phyloP scores from a whole-genome alignment of 805 yeast genomes.

The Spencermartinsiella europaea region DNA sequence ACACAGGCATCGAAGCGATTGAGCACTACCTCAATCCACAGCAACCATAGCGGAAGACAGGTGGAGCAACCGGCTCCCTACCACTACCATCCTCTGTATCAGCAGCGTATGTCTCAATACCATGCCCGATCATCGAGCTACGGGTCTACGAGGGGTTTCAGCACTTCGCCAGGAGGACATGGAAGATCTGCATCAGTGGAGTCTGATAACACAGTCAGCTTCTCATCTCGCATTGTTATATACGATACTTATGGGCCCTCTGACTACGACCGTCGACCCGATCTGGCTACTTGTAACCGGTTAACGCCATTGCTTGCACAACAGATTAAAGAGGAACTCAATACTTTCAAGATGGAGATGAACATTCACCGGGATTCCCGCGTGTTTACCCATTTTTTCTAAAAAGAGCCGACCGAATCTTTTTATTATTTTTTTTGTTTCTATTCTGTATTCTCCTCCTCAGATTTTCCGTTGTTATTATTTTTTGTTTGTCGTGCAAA shows the following conservation, averaged over 20 bases:
- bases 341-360: conserved; percentile 75
- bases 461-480: neutral
- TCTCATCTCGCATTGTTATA: conserved; percentile 75
- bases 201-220: conserved; percentile 40
- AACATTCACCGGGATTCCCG: conserved; percentile 72
- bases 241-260: conserved; percentile 78
- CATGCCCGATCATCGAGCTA: conserved; percentile 15
- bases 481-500: neutral
- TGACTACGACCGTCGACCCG: conserved; percentile 92
- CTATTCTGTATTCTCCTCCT: neutral
- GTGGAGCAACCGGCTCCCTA: conserved; percentile 6
- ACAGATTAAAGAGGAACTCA: conserved; percentile 78
- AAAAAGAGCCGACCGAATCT: conserved; percentile 15
- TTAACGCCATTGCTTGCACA: conserved; percentile 84
- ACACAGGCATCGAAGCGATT: neutral
- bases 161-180: neutral
- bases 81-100: conserved; percentile 19
- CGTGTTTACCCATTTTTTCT: conserved; percentile 81
- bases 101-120: conserved; percentile 15
- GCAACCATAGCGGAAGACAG: conserved; percentile 1
- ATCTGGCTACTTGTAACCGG: conserved; percentile 85
- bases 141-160: conserved; percentile 8
- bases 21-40: conserved; percentile 9
- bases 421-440: neutral
- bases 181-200: neutral